These are phyloP conservation scores for Botryotinia convoluta DNA, from an alignment of 2,329 filamentous ascomycete species.

Conservation along the genomic window DNA sequence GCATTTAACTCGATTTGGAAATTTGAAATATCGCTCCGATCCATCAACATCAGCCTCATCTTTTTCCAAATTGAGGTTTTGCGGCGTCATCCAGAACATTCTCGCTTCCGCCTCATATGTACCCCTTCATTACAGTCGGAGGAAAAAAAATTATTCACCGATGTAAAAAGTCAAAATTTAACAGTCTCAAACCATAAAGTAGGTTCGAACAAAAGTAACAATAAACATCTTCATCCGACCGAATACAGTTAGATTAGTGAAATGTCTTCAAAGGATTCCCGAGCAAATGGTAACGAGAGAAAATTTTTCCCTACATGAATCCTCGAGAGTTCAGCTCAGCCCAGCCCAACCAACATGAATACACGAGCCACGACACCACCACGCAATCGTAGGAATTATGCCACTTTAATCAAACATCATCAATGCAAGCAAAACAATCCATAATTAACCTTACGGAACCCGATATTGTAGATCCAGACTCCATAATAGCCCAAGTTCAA, in stretches of 20 bases:
- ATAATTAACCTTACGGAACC: neutral
- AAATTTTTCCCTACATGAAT: neutral
- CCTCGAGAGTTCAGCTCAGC: slow-evolving; percentile 8
- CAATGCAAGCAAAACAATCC: slow-evolving; percentile 8
- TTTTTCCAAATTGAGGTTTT: slow-evolving; percentile 1
- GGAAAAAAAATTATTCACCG: slow-evolving; percentile 9
- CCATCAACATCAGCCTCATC: slow-evolving; percentile 1
- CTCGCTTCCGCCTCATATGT: slow-evolving; percentile 10
- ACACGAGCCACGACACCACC: slow-evolving; percentile 14
- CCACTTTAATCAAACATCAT: slow-evolving; percentile 3
- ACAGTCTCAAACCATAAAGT: neutral
- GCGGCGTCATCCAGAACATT: slow-evolving; percentile 16
- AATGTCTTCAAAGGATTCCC: neutral
- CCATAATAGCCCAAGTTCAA: slow-evolving; percentile 6
- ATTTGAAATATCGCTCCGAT: neutral
- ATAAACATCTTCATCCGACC: neutral
- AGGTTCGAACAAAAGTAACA: neutral
- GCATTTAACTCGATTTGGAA: neutral
- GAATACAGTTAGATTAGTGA: slow-evolving; percentile 5
- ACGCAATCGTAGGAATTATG: neutral
- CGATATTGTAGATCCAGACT: slow-evolving; percentile 7
- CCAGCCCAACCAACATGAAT: slow-evolving; percentile 11
- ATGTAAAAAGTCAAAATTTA: neutral
- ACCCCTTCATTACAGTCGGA: slow-evolving; percentile 1
- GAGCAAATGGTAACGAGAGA: slow-evolving; percentile 8